Percentiles rank a stretch among this genome's conserved stretches.
Evolutionary conservation across 768 basidiomycete genomes (phyloP).

Genomic region (Boletus bicolor): DNA sequence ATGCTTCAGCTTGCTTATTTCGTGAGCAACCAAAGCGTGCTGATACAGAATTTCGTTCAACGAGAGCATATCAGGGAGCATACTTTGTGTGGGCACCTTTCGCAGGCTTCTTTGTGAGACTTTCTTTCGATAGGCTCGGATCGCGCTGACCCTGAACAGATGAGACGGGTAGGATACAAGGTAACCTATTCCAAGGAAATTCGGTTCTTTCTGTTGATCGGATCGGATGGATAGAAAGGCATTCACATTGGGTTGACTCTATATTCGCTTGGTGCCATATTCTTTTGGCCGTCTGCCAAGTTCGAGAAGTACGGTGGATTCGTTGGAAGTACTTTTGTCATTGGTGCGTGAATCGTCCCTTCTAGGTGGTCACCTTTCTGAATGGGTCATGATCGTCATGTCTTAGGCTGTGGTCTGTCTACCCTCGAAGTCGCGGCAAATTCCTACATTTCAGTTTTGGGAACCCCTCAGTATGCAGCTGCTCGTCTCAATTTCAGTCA

Average conservation of each 20-base stretch:
- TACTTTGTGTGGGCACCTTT: slow-evolving; percentile 60
- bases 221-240: slow-evolving; percentile 40
- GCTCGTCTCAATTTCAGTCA: slow-evolving; percentile 78
- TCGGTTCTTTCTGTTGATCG: neutral
- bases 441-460: slow-evolving; percentile 73
- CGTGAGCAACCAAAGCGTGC: slow-evolving; percentile 31
- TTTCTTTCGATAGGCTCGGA: neutral
- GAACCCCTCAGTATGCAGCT: slow-evolving; percentile 65
- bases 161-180: slow-evolving; percentile 67
- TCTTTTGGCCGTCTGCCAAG: slow-evolving; percentile 77
- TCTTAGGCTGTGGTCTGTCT: slow-evolving; percentile 58
- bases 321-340: slow-evolving; percentile 70
- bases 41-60: neutral
- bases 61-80: slow-evolving; percentile 41
- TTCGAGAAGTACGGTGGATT: slow-evolving; percentile 69
- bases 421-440: slow-evolving; percentile 74
- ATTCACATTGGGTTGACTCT: slow-evolving; percentile 59
- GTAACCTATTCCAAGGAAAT: slow-evolving; percentile 20
- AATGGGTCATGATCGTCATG: neutral
- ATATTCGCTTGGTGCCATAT: slow-evolving; percentile 65
- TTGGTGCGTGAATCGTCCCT: slow-evolving; percentile 37
- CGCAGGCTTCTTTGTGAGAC: slow-evolving; percentile 54
- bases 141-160: slow-evolving; percentile 34
- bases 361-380: neutral
- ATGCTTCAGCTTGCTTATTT: slow-evolving; percentile 74